These are phyloP conservation scores for Diophrys sp. DNA, from an alignment of 73 alveolate genomes.

Conservation along the genomic window DNA sequence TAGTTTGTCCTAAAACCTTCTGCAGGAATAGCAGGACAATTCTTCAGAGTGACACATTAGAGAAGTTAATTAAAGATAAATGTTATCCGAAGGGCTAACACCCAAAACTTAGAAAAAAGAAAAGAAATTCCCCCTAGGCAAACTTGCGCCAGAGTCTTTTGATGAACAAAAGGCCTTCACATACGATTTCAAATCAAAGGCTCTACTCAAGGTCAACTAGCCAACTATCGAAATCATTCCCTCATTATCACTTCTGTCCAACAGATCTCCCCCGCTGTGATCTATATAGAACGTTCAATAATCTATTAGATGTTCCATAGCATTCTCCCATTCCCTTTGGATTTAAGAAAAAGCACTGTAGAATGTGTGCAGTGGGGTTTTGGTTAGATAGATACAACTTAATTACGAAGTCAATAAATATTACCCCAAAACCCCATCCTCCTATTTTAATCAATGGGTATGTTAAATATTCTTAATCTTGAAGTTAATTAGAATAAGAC, in stretches of 20 bases:
- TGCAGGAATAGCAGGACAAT: too few species aligned
- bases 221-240: not conserved
- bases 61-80: too few species aligned
- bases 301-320: conserved; percentile 12
- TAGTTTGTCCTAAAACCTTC: too few species aligned
- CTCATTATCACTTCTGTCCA: conserved; percentile 26
- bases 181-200: not conserved
- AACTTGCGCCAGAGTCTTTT: not conserved
- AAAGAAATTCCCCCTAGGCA: not conserved
- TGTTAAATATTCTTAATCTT: conserved; percentile 17
- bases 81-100: too few species aligned
- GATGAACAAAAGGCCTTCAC: not conserved
- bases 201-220: not conserved
- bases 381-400: conserved; percentile 7
- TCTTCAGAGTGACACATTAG: too few species aligned
- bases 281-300: conserved; percentile 17
- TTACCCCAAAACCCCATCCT: too few species aligned
- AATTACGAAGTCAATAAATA: conserved; percentile 8
- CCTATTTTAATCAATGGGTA: too few species aligned
- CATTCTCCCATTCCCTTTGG: conserved; percentile 16
- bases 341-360: conserved; percentile 14
- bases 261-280: conserved; percentile 1
- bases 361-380: conserved; percentile 21
- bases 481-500: conserved; percentile 10
- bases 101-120: too few species aligned